These are phyloP conservation scores for Trichoderma citrinoviride DNA, from an alignment of 2,329 filamentous ascomycete genomes.

Conservation along the genomic window DNA sequence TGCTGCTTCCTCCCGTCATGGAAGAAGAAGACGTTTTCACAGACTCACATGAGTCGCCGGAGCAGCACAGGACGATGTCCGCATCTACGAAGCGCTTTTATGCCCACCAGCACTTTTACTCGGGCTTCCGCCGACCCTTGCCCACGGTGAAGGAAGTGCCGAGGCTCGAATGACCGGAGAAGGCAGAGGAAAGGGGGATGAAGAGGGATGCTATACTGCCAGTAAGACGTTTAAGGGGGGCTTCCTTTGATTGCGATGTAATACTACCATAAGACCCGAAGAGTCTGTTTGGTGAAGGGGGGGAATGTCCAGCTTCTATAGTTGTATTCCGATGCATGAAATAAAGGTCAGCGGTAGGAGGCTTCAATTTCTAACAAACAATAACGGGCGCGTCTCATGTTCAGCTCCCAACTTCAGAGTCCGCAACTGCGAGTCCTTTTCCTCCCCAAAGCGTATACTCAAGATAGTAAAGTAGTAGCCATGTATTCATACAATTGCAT, in stretches of 20 bases:
- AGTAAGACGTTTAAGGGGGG: not conserved
- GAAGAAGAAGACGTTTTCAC: constrained; percentile 4
- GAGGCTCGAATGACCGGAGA: not conserved
- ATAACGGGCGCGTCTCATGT: not conserved
- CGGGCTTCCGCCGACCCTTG: not conserved
- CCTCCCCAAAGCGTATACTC: too few relatives aligned
- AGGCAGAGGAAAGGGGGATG: not conserved
- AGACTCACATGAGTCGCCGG: not conserved
- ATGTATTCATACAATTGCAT: not conserved
- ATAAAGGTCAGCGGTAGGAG: accelerated
- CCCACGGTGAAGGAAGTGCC: constrained; percentile 1
- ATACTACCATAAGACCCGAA: not conserved
- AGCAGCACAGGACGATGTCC: not conserved
- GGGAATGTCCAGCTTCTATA: too few relatives aligned
- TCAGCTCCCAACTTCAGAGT: too few relatives aligned
- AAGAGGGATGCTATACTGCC: too few relatives aligned
- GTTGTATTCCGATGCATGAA: accelerated
- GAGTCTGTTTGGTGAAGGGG: not conserved
- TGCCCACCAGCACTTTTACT: not conserved
- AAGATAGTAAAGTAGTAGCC: too few relatives aligned
- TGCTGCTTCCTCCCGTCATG: not conserved
- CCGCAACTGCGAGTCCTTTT: too few relatives aligned
- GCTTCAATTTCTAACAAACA: not conserved
- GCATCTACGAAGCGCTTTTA: not conserved
- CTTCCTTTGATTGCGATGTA: too few relatives aligned